Percentiles rank a stretch among this genome's conserved stretches.
Conservation (phyloP, 2,329 filamentous ascomycete genomes). For the Blastomyces parvus region DNA sequence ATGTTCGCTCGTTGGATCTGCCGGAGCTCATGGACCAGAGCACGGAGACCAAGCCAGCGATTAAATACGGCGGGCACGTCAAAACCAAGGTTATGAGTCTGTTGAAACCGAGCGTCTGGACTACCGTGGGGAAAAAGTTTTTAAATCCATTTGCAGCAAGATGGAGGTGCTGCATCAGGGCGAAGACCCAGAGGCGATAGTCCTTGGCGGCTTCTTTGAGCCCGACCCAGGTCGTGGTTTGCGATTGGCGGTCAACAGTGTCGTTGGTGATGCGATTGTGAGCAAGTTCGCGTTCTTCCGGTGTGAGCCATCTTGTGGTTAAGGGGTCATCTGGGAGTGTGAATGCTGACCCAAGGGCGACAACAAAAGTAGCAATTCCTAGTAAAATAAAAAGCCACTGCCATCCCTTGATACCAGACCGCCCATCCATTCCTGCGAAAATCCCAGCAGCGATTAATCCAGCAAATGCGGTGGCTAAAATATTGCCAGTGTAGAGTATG, state of each 20-base stretch:
- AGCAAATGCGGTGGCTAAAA: constrained; percentile 52
- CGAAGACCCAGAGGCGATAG: constrained; percentile 34
- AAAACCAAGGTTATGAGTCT: constrained; percentile 42
- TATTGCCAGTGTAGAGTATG: constrained; percentile 51
- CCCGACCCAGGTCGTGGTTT: constrained; percentile 33
- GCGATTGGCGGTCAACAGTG: constrained; percentile 35
- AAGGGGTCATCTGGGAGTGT: constrained; percentile 36
- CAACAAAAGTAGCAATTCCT: constrained; percentile 39
- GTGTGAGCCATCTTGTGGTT: constrained; percentile 25
- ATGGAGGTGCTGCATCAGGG: constrained; percentile 41
- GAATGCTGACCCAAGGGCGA: constrained; percentile 35
- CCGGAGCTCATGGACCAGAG: constrained; percentile 1
- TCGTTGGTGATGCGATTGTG: constrained; percentile 38
- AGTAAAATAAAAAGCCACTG: constrained; percentile 53
- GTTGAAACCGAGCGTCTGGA: constrained; percentile 39
- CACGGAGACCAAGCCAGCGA: neutral
- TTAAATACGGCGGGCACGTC: constrained; percentile 23
- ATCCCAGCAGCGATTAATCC: constrained; percentile 52
- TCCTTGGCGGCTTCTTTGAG: constrained; percentile 26
- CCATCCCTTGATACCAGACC: constrained; percentile 48
- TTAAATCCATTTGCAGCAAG: constrained; percentile 38
- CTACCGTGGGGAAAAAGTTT: constrained; percentile 39
- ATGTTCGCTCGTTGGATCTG: neutral
- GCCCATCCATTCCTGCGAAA: constrained; percentile 49
- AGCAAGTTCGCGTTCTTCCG: constrained; percentile 32